Evolutionary conservation across 2,329 filamentous ascomycete species (phyloP).

Genomic region (Colletotrichum higginsianum): DNA sequence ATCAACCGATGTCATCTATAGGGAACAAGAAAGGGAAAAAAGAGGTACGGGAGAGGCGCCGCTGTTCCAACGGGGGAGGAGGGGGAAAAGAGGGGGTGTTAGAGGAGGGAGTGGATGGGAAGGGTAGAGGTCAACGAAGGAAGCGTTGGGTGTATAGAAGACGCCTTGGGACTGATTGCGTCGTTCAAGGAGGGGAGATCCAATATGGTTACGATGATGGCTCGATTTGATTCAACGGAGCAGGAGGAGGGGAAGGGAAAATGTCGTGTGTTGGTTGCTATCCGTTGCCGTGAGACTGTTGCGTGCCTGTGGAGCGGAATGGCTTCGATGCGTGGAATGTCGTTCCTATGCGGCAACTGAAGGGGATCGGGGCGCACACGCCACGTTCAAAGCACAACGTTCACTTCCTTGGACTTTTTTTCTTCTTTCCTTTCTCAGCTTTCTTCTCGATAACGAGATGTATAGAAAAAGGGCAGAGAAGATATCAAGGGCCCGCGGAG

Average conservation of each 20-base stretch:
- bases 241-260: too few species aligned
- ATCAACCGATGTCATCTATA: conserved; percentile 30
- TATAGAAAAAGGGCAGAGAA: conserved; percentile 3
- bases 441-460: conserved; percentile 10
- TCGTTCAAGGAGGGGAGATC: conserved; percentile 9
- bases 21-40: background rate
- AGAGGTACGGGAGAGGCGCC: conserved; percentile 29
- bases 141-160: background rate
- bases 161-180: conserved; percentile 20
- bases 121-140: conserved; percentile 6
- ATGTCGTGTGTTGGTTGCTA: background rate
- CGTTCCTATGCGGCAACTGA: conserved; percentile 19
- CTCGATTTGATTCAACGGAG: background rate
- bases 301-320: conserved; percentile 34
- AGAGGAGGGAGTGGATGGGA: background rate
- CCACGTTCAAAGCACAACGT: conserved; percentile 17
- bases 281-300: conserved; percentile 38
- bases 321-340: conserved; percentile 34
- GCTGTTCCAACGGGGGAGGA: conserved; percentile 27
- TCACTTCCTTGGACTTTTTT: conserved; percentile 5
- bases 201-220: conserved; percentile 1
- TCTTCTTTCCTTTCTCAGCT: background rate
- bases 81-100: background rate
- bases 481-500: background rate
- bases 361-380: conserved; percentile 14